These are phyloP conservation scores for Suillus tomentosus DNA, from an alignment of 768 basidiomycete species.

Conservation along the genomic window DNA sequence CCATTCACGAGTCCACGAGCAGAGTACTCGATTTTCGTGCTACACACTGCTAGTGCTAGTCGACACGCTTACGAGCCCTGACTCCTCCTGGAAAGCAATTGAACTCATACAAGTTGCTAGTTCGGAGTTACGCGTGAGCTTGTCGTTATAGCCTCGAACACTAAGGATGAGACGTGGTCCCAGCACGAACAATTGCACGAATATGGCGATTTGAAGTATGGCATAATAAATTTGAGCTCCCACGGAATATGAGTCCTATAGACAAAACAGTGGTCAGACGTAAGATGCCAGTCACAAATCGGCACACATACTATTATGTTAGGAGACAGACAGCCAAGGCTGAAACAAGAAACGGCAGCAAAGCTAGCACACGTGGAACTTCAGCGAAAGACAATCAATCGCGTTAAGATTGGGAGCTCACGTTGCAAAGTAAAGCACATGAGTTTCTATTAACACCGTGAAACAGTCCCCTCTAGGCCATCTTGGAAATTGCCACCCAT, in stretches of 20 bases:
- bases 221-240: neutral
- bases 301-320: neutral
- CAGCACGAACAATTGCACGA: neutral
- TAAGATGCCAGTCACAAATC: neutral
- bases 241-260: neutral
- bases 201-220: neutral
- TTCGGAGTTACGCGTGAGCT: neutral
- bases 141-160: neutral
- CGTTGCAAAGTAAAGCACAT: neutral
- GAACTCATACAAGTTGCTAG: neutral
- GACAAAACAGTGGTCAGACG: neutral
- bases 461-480: neutral
- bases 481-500: neutral
- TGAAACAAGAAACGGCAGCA: constrained; percentile 2
- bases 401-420: neutral
- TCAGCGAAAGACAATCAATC: neutral
- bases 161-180: neutral
- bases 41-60: neutral
- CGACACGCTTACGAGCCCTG: neutral
- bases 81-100: neutral
- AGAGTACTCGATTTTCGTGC: neutral
- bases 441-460: neutral
- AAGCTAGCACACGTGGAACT: neutral
- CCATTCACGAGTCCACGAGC: neutral
- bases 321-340: neutral